These are phyloP conservation scores for Jackrogersella multiformis DNA, from an alignment of 495 filamentous ascomycete genomes.

Conservation along the genomic window DNA sequence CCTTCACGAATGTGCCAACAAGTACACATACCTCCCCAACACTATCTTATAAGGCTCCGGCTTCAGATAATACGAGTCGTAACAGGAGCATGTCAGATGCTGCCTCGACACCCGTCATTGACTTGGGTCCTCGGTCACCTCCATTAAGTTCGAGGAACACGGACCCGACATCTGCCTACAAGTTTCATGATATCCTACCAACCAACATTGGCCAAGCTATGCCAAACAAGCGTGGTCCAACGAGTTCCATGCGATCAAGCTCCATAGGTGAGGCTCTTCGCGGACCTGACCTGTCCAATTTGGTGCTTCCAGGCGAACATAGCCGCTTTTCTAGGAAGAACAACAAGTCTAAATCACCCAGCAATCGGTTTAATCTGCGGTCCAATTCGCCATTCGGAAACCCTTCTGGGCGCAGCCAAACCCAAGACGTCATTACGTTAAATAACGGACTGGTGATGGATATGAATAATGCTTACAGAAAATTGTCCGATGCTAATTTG, in stretches of 20 bases:
- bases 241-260: constrained; percentile 52
- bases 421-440: constrained; percentile 53
- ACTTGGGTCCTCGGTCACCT: constrained; percentile 49
- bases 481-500: constrained; percentile 72
- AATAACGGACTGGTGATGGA: constrained; percentile 64
- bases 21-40: constrained; percentile 58
- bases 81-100: constrained; percentile 64
- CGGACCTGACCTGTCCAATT: constrained; percentile 53
- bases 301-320: constrained; percentile 55
- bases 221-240: constrained; percentile 54
- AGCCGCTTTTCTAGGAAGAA: constrained; percentile 60
- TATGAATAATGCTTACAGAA: constrained; percentile 66
- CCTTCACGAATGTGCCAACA: constrained; percentile 32
- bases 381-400: constrained; percentile 67
- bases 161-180: constrained; percentile 59
- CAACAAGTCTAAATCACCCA: constrained; percentile 71
- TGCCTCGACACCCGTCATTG: constrained; percentile 49
- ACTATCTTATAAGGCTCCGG: constrained; percentile 40
- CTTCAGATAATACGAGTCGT: constrained; percentile 43
- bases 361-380: constrained; percentile 61
- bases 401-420: constrained; percentile 51
- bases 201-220: constrained; percentile 55
- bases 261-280: constrained; percentile 62
- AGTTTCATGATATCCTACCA: constrained; percentile 62
- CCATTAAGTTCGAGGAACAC: constrained; percentile 40